phyloP scores from a whole-genome alignment of 2,329 filamentous ascomycete genomes.

The Byssothecium circinans region DNA sequence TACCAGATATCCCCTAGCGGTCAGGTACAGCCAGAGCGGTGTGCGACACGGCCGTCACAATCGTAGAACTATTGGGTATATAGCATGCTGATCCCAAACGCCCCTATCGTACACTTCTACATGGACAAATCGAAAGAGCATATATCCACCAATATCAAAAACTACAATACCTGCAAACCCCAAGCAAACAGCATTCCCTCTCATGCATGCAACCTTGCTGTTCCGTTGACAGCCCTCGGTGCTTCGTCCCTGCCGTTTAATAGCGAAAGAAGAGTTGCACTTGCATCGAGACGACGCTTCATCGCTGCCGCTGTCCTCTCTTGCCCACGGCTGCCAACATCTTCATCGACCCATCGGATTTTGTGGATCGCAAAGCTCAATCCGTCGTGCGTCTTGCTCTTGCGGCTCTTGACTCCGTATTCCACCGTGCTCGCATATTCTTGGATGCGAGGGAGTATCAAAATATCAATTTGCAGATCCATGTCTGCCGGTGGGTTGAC shows the following conservation, averaged over 20 bases:
- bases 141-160: slow-evolving; percentile 1
- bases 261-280: slow-evolving; percentile 37
- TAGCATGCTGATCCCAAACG: slow-evolving; percentile 37
- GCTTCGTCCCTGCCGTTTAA: slow-evolving; percentile 30
- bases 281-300: slow-evolving; percentile 42
- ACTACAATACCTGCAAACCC: neutral
- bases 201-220: slow-evolving; percentile 33
- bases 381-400: slow-evolving; percentile 82
- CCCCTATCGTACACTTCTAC: slow-evolving; percentile 19
- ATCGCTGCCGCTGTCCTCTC: slow-evolving; percentile 42
- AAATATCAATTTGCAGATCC: slow-evolving; percentile 83
- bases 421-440: slow-evolving; percentile 75
- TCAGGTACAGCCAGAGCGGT: neutral
- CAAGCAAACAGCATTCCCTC: slow-evolving; percentile 1
- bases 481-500: slow-evolving; percentile 66
- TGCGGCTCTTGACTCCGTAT: slow-evolving; percentile 79
- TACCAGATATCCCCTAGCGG: neutral
- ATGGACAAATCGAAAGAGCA: slow-evolving; percentile 10
- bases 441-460: slow-evolving; percentile 78
- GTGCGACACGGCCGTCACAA: slow-evolving; percentile 16
- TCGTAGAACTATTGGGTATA: slow-evolving; percentile 43
- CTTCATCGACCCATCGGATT: slow-evolving; percentile 84
- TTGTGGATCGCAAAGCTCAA: slow-evolving; percentile 84
- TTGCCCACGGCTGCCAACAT: slow-evolving; percentile 46
- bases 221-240: slow-evolving; percentile 24